Base-by-base conservation (phyloP, 2,329 filamentous ascomycete species). In the Penicillium brevicompactum region DNA sequence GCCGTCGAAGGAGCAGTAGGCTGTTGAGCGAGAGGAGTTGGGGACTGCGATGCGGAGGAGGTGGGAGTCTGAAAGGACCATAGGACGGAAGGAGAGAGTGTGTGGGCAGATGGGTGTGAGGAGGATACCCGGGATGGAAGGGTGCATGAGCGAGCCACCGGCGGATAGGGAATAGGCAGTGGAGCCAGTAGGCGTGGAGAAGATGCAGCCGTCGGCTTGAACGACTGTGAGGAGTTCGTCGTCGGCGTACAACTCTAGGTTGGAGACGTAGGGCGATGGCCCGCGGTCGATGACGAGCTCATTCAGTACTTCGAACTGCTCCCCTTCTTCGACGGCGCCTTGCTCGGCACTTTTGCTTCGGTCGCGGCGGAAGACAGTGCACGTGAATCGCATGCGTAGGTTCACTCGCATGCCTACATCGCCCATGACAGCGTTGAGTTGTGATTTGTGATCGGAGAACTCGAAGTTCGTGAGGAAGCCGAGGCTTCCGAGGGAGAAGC, bases 381-480 rank as follows among this genome's bases (percentile, higher is more conserved):
- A 97, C 14, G 94, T 99, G 74, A 99, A 99, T 59, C 94, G 90
- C 94, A 99, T 99, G 63, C 94, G 91, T 64, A 99, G 81, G 70
- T 96, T 97, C 57, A 97, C 93, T 51, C 93, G 89, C 93, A 99
- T 97, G 53, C 94, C 94, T 1, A 89, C 86, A 54, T 95, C 91
- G 57, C 92, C 92, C 92, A 99, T 96, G 64, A 97, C 85, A 51
- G 87, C 87, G 74, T 91, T 88, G 32, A 99, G 83, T 68, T 96
- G 90, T 56, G 89, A 82, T 75, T 91, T 92, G 80, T 96, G 97
- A 65, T 88, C 84, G 58, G 91, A 86, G 70, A 94, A 99, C 71
- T 97, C 92, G 71, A 97, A 97, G 70, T 97, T 97, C 13, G 94
- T 97, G 58, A 99, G 79, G 68, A 99, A 99, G 0, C 94, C 94